Conservation (phyloP, 306 rosid genomes). For the Alnus glutinosa region DNA sequence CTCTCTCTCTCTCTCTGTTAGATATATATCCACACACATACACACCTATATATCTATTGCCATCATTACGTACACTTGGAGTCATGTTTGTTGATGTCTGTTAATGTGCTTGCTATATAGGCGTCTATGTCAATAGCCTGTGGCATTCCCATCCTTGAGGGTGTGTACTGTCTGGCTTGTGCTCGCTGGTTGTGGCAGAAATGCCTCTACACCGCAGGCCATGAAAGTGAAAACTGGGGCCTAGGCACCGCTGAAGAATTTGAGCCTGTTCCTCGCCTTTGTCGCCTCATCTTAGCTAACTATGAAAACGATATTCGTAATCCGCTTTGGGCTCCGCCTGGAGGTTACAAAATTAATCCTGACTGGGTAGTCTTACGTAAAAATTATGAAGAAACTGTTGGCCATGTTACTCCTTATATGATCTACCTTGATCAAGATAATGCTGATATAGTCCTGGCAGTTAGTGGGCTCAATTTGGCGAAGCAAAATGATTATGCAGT, state of each 20-base stretch:
- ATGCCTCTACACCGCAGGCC: conserved; percentile 86
- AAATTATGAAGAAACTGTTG: conserved; percentile 57
- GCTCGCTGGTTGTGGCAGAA: conserved; percentile 92
- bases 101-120: conserved; percentile 36
- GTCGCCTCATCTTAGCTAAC: conserved; percentile 69
- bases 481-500: conserved; percentile 83
- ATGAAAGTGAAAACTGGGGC: conserved; percentile 93
- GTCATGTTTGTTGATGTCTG: conserved; percentile 7
- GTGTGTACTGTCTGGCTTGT: conserved; percentile 86
- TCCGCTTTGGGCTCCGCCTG: conserved; percentile 86
- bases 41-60: neutral
- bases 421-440: conserved; percentile 84
- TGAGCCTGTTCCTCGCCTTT: conserved; percentile 80
- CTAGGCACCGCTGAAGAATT: conserved; percentile 79
- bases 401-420: conserved; percentile 79
- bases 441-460: conserved; percentile 69
- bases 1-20: no score
- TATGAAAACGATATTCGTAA: conserved; percentile 78
- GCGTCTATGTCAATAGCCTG: conserved; percentile 80
- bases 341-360: conserved; percentile 85
- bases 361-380: conserved; percentile 73
- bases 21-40: neutral
- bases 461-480: conserved; percentile 85
- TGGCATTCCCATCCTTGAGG: conserved; percentile 84
- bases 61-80: neutral